Evolutionary conservation across 805 yeast species (phyloP).

Genomic region (Metschnikowia amazonensis): DNA sequence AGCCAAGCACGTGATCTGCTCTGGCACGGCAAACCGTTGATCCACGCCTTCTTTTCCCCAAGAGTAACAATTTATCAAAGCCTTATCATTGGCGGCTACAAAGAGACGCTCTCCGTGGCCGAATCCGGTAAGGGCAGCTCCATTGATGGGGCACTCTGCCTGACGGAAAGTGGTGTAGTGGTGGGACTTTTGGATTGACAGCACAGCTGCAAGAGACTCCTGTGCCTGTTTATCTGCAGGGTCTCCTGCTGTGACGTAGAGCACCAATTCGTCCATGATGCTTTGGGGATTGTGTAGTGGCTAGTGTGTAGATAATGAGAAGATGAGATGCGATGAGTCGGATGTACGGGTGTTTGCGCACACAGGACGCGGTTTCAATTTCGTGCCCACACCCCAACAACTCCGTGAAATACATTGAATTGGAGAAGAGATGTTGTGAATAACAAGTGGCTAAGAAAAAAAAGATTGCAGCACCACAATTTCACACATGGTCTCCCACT

Average conservation of each 20-base stretch:
- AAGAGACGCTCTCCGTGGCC: conserved; percentile 52
- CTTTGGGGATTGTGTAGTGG: not conserved
- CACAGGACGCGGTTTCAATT: not conserved
- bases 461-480: too few relatives aligned
- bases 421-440: too few relatives aligned
- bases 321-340: conserved; percentile 1
- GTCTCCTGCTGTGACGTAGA: conserved; percentile 44
- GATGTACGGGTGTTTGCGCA: not conserved
- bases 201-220: conserved; percentile 37
- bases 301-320: not conserved
- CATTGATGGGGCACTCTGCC: conserved; percentile 45
- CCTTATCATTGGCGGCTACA: conserved; percentile 65
- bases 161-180: conserved; percentile 50
- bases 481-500: too few relatives aligned
- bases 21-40: conserved; percentile 83
- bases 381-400: too few relatives aligned
- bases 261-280: conserved; percentile 47
- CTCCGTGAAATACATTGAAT: too few relatives aligned
- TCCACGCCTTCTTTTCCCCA: conserved; percentile 70
- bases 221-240: conserved; percentile 44
- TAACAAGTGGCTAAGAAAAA: too few relatives aligned
- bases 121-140: conserved; percentile 45
- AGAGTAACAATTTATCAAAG: conserved; percentile 68
- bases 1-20: conserved; percentile 58
- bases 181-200: conserved; percentile 47